Base-by-base conservation (phyloP, 768 basidiomycete species). In the Leucosporidium scottii region DNA sequence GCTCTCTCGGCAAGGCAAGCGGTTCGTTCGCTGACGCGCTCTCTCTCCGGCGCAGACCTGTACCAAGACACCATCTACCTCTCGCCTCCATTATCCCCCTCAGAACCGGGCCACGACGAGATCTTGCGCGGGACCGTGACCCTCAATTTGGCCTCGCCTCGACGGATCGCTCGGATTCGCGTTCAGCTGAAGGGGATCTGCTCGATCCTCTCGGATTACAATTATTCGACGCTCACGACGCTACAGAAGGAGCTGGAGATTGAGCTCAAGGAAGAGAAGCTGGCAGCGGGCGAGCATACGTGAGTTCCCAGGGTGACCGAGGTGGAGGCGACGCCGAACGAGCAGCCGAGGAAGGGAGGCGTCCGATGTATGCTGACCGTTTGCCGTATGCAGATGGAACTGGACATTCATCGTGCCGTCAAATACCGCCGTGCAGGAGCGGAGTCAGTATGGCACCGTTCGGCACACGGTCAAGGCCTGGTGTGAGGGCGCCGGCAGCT, bases 191-290 rank as follows among this genome's bases (percentile, higher is more conserved):
- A 51, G 50, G 50, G 50, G 23, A 27, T 51, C 23, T 23, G 23
- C 23, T 23, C 50, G 50, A 51, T 51, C 23, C 50, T 23, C 25
- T 23, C 23, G 6, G 50, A 27, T n/a, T 23, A 50, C n/a, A 56
- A 31, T 10, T 68, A 68, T 49, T 62, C 63, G 39, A 48, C 56
- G 31, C 18, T 4, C 0, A 50, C 17, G 5, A 62, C 63, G 17
- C 66, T 71, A 44, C 56, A 62, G 47, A 71, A 71, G 61, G 44
- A 28, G 9, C 57, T 71, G 30, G 59, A 62, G 50, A 71, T 71
- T 30, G 66, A 67, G n/a, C 49, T 71, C 36, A 49, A 47, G 8
- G 64, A 61, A 1, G 66, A 71, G 30, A 30, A n/a, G 10, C 47
- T 71, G 7, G 66, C 61, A 20, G 44, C 18, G 34, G 69, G 69